Base-by-base conservation (phyloP, 352 stramenopile genomes). In the Globisporangium recalcitrans region DNA sequence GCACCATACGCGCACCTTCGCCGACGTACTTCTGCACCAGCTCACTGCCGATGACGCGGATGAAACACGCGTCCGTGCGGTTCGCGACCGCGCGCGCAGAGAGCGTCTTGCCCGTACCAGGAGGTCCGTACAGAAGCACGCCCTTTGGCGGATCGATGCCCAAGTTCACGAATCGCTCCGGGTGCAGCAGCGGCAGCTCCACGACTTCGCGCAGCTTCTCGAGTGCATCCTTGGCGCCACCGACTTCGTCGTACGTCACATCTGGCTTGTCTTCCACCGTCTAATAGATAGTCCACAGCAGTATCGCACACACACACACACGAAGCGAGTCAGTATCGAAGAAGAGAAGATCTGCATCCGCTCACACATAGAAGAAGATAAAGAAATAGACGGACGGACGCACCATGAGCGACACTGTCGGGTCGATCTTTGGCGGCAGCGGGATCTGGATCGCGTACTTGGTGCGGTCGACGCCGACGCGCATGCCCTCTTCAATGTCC, bases 1-100 rank as follows among this genome's bases (percentile, higher is more conserved):
- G 95, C 65, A 99, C 97, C 96, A 99, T 99, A 44, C 97, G 85
- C 14, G 97, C 97, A 59, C 98, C 98, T 80, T 99, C 97, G 22
- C 98, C 98, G 34, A 99, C 96, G 75, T 99, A 99, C 72, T 99
- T 99, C 73, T 99, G 98, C 49, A 99, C 98, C 11, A 99, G 79
- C 70, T 99, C 97, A 57, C 87, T 98, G 44, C 97, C 98, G 71
- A 99, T 99, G 22, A 99, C 97, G 59, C 97, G 95, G 81, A 99
- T 99, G 78, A 99, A 99, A 66, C 93, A 99, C 4, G 97, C 97
- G 67, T 99, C 97, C 32, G 98, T 99, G 65, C 97, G 79, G 86
- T 99, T 99, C 21, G 98, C 98, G 3, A 99, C 97, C 0, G 97
- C 97, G 53, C 97, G 90, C 40, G 97, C 96, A 21, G 87, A 98